Evolutionary conservation across 176 grass and related monocot genomes (phyloP), one percentile per base, ranked within the genome.

Genomic region (Luzula sylvatica): DNA sequence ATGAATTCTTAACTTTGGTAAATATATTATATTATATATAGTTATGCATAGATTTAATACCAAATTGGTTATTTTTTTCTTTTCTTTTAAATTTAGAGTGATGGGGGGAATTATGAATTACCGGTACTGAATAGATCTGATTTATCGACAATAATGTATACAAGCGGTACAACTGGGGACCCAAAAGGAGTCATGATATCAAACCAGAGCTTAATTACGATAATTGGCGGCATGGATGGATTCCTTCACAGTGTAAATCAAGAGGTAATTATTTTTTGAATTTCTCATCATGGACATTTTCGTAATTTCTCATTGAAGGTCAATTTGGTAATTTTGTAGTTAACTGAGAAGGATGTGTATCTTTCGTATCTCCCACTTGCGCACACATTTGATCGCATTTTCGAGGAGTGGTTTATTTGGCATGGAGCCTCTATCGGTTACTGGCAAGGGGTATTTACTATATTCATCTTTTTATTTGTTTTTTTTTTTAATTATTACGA

Each of bases 361-460:
- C 38, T 96, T 45, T 96, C 90, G 52, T 96, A 96, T 82, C 90
- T 96, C 28, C 90, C 90, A 11, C 70, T 96, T 9, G 90, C 90
- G 44, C 90, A 96, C 73, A 46, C 88, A 55, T 96, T 96, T 49
- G 90, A 95, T 71, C 72, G 84, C 41, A 79, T 82, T 43, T 84
- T 89, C 52, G 90, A 86, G 59, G 81, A 89, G 76, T 28, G 80
- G 41, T 86, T 86, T 55, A 96, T 96, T 82, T 86, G 59, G 44
- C 81, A 79, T 26, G 84, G 90, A 44, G 56, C 84, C 11, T 83
- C 64, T 58, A 86, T 89, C 43, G 90, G 84, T 63, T 96, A 86
- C 72, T 96, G 90, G 90, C 77, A 80, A 43, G 84, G 90, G 77
- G 90, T 89, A 88, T 65, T 48, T n/a, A n/a, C n/a, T n/a, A n/a